Evolutionary conservation across 495 filamentous ascomycete genomes (phyloP).

Genomic region (Aspergillus hancockii): DNA sequence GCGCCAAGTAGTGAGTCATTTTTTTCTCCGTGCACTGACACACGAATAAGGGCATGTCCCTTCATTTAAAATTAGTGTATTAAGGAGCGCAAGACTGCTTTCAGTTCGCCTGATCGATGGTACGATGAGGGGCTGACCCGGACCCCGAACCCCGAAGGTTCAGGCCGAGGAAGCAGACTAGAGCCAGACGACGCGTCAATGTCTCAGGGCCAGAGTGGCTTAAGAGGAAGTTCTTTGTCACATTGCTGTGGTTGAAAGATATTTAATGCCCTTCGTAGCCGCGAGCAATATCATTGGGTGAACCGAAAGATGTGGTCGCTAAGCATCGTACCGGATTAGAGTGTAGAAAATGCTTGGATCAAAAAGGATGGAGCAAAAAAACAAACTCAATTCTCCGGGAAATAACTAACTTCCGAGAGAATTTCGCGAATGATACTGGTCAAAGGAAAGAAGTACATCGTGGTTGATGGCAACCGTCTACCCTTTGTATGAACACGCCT

Average conservation of each 20-base stretch:
- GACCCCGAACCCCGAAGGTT: neutral
- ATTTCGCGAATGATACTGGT: neutral
- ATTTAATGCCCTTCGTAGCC: neutral
- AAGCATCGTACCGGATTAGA: neutral
- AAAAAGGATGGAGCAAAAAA: neutral
- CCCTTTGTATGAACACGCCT: neutral
- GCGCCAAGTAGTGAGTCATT: constrained; percentile 12
- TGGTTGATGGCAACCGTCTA: neutral
- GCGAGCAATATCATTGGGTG: neutral
- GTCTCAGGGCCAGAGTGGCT: neutral
- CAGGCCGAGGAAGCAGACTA: constrained; percentile 4
- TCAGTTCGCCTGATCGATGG: neutral
- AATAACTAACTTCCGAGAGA: neutral
- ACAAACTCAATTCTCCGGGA: neutral
- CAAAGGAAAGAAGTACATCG: neutral
- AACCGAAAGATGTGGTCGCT: too few relatives aligned
- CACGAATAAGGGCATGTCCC: neutral
- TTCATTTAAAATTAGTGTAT: constrained; percentile 10
- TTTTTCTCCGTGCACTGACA: constrained; percentile 3
- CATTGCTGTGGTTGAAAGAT: neutral
- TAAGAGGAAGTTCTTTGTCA: neutral
- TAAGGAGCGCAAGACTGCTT: constrained; percentile 5
- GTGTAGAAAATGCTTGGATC: neutral
- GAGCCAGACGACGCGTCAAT: neutral
- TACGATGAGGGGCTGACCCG: constrained; percentile 11